phyloP scores from a whole-genome alignment of 2,329 filamentous ascomycete species.

The Colletotrichum costaricense region DNA sequence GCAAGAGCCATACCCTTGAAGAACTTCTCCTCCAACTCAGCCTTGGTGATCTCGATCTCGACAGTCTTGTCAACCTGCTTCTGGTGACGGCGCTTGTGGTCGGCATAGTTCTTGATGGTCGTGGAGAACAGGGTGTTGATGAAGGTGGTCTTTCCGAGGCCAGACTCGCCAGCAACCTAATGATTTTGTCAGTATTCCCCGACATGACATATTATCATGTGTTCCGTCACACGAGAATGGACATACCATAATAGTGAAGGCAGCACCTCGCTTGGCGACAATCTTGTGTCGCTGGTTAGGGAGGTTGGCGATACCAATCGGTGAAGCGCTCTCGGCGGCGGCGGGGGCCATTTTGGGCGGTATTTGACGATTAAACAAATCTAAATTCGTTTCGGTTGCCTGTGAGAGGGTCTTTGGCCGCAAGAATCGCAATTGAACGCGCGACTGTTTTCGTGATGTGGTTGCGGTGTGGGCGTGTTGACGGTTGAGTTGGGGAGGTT shows the following conservation, averaged over 20 bases:
- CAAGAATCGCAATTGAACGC: conserved; percentile 30
- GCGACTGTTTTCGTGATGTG: conserved; percentile 36
- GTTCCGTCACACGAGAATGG: conserved; percentile 2
- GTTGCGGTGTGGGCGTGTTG: conserved; percentile 35
- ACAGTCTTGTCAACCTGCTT: conserved; percentile 99
- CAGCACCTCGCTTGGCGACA: conserved; percentile 86
- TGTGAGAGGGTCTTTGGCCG: conserved; percentile 25
- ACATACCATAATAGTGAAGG: conserved; percentile 98
- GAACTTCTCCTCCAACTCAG: conserved; percentile 99
- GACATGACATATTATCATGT: neutral
- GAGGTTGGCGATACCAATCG: conserved; percentile 80
- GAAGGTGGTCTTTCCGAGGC: conserved; percentile 98
- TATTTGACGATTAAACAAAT: conserved; percentile 37
- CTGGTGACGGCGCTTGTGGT: conserved; percentile 98
- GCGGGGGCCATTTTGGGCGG: conserved; percentile 65
- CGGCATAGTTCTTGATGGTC: conserved; percentile 99
- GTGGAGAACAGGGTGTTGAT: conserved; percentile 99
- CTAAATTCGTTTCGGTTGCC: conserved; percentile 27
- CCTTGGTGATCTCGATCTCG: conserved; percentile 99
- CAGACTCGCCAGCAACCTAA: conserved; percentile 97
- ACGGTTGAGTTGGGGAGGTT: conserved; percentile 35
- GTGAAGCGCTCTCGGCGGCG: conserved; percentile 70
- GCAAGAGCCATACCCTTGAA: conserved; percentile 85
- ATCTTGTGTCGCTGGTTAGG: conserved; percentile 82
- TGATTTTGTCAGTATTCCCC: conserved; percentile 3